These are phyloP conservation scores for Leersia perrieri DNA, from an alignment of 176 grass and related monocot species.

Conservation along the genomic window DNA sequence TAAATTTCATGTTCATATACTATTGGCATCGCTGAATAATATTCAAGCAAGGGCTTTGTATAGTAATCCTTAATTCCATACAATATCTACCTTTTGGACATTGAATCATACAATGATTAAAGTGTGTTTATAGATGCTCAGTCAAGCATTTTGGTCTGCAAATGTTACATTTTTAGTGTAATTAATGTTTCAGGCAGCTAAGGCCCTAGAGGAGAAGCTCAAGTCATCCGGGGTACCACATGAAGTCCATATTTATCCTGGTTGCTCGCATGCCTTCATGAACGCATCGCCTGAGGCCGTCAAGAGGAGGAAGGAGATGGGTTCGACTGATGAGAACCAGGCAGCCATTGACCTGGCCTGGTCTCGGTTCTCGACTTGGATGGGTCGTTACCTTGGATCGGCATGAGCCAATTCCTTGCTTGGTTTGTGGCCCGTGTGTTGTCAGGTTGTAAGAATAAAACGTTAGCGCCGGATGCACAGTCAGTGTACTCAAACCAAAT, in stretches of 20 bases:
- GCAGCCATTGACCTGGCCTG: constrained; percentile 61
- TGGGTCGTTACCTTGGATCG: constrained; percentile 57
- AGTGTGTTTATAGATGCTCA: neutral
- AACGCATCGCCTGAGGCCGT: constrained; percentile 74
- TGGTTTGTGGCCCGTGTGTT: neutral
- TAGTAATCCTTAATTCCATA: neutral
- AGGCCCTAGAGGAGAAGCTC: constrained; percentile 84
- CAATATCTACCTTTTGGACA: neutral
- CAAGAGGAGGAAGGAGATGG: constrained; percentile 80
- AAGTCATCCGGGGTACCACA: constrained; percentile 59
- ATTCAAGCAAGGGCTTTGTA: neutral
- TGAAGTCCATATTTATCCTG: constrained; percentile 83
- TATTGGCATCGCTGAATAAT: neutral
- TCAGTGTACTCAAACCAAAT: constrained; percentile 12
- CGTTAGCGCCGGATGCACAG: neutral
- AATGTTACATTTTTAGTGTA: neutral
- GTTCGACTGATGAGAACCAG: constrained; percentile 60
- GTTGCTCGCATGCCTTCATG: constrained; percentile 84
- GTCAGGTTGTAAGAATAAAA: constrained; percentile 31
- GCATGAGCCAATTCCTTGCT: constrained; percentile 26
- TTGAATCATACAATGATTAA: neutral
- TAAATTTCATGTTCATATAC: neutral
- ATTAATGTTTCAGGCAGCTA: constrained; percentile 68
- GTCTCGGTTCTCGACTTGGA: constrained; percentile 84
- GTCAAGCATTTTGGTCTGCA: neutral